These are phyloP conservation scores for Dryadomyces quercus-mongolicae DNA, from an alignment of 2,329 filamentous ascomycete species.

Conservation along the genomic window DNA sequence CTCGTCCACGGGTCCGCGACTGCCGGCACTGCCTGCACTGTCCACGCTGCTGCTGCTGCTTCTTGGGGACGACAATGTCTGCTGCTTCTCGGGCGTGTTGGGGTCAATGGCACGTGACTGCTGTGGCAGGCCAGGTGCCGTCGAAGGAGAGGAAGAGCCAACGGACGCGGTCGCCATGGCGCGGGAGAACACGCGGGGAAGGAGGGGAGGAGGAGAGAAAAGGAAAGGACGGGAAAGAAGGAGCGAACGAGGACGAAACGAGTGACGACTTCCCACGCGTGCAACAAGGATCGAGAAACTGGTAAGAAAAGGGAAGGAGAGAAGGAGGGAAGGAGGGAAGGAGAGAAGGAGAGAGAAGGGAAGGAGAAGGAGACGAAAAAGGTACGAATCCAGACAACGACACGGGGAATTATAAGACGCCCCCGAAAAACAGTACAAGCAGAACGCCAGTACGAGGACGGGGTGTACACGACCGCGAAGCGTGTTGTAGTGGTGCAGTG, in stretches of 20 bases:
- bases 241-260: not conserved
- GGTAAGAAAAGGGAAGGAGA: not conserved
- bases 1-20: slow-evolving; percentile 4
- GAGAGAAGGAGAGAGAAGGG: not conserved
- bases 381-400: slow-evolving; percentile 5
- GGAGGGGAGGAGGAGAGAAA: not conserved
- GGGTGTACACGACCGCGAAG: slow-evolving; percentile 11
- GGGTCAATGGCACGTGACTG: not conserved
- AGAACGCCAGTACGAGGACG: not conserved
- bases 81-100: slow-evolving; percentile 5
- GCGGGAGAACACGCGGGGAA: not conserved
- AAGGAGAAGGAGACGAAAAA: slow-evolving; percentile 3
- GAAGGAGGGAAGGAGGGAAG: not conserved
- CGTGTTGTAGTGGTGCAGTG: slow-evolving; percentile 11
- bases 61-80: slow-evolving; percentile 7
- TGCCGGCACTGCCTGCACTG: slow-evolving; percentile 1
- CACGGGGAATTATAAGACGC: slow-evolving; percentile 10
- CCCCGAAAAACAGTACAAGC: slow-evolving; percentile 7
- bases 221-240: not conserved
- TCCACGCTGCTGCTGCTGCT: slow-evolving; percentile 7
- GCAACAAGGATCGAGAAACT: not conserved
- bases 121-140: slow-evolving; percentile 4
- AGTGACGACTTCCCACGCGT: not conserved
- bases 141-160: slow-evolving; percentile 6
- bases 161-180: slow-evolving; percentile 8